A percentile compares a stretch with the other conserved stretches of the same genome.
These are phyloP conservation scores for Serendipita vermifera DNA, from an alignment of 768 basidiomycete species.

Conservation along the genomic window DNA sequence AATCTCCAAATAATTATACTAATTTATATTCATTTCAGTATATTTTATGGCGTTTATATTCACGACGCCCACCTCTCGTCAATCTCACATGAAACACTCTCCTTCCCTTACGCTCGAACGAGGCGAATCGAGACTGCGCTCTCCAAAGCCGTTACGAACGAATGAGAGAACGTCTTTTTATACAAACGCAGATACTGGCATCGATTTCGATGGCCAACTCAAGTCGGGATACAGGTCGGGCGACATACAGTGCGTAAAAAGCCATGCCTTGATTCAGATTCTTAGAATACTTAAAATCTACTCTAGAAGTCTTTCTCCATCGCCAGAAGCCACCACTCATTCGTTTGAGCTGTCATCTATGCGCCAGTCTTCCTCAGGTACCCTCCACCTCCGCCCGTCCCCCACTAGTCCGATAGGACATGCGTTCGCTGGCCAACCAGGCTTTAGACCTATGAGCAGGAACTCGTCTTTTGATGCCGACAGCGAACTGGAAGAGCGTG, in stretches of 20 bases:
- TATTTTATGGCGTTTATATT: constrained; percentile 5
- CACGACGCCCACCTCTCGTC: not conserved
- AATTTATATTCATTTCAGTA: not conserved
- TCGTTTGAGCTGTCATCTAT: constrained; percentile 4
- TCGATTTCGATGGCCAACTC: constrained; percentile 1
- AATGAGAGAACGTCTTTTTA: not conserved
- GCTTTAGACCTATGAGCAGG: not conserved
- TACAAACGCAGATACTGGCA: not conserved
- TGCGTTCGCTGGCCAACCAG: not conserved
- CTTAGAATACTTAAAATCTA: not conserved
- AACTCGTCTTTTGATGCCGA: not conserved
- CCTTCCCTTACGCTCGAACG: constrained; percentile 2
- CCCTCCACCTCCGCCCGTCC: not conserved
- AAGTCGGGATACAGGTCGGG: not conserved
- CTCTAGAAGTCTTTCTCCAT: not conserved
- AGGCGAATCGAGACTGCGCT: not conserved
- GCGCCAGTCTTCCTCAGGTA: not conserved
- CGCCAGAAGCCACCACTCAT: not conserved
- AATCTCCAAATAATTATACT: not conserved
- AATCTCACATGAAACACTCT: constrained; percentile 5
- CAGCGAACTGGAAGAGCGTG: not conserved
- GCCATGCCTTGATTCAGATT: not conserved
- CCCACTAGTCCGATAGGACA: no score
- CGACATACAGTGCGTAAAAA: not conserved
- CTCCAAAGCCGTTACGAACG: not conserved